Evolutionary conservation across 371 early-diverging fungal genomes (phyloP).

Genomic region (Paraphysoderma sedebokerense): DNA sequence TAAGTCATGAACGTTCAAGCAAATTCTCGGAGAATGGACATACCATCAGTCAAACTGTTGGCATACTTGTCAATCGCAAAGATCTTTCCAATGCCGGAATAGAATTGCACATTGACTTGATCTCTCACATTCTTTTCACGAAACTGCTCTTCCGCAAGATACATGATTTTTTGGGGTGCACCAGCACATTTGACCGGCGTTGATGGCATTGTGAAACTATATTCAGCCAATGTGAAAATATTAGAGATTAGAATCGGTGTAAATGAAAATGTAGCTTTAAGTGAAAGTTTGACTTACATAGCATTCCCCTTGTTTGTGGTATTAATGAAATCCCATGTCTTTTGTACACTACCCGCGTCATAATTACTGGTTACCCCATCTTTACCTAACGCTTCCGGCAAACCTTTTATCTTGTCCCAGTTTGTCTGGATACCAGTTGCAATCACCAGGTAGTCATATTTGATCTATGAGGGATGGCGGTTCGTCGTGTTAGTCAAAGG

Average conservation of each 20-base stretch:
- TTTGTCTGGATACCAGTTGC: constrained; percentile 69
- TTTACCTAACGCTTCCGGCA: constrained; percentile 55
- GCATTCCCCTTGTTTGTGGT: constrained; percentile 66
- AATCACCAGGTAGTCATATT: constrained; percentile 74
- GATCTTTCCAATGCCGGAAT: constrained; percentile 62
- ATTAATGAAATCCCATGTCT: constrained; percentile 52
- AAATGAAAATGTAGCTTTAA: too few relatives aligned
- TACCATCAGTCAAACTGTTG: constrained; percentile 34
- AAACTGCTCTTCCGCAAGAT: constrained; percentile 70
- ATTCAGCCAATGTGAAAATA: too few relatives aligned
- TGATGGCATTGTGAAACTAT: constrained; percentile 81
- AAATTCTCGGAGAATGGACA: too few relatives aligned
- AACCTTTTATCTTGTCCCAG: constrained; percentile 60
- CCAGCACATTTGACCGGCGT: constrained; percentile 84
- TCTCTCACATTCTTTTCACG: constrained; percentile 46
- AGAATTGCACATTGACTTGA: constrained; percentile 49
- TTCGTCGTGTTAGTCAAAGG: too few relatives aligned
- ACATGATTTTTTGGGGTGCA: constrained; percentile 80
- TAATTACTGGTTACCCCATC: constrained; percentile 73
- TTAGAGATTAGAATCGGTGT: too few relatives aligned
- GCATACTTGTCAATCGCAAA: constrained; percentile 80
- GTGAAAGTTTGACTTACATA: too few relatives aligned
- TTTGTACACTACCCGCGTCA: constrained; percentile 48
- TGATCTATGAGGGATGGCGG: constrained; percentile 10
- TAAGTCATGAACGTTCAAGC: too few relatives aligned